These are phyloP conservation scores for Pleurotus salmoneostramineus DNA, from an alignment of 768 basidiomycete genomes.

Conservation along the genomic window DNA sequence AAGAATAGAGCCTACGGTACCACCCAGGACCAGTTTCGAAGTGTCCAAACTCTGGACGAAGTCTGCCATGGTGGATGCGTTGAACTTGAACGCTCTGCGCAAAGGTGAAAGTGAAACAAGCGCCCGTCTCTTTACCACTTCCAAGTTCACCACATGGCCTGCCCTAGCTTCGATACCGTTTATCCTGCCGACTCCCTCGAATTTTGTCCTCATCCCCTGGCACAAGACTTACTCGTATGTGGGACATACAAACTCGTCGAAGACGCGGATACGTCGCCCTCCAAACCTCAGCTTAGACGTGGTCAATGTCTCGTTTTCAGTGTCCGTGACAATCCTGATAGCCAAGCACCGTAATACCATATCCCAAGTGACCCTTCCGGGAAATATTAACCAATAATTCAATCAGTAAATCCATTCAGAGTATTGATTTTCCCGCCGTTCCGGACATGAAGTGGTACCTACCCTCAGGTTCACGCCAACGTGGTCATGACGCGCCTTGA, in stretches of 20 bases:
- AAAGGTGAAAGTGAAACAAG: background rate
- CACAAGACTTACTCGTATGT: conserved; percentile 68
- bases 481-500: background rate
- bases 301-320: conserved; percentile 77
- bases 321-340: conserved; percentile 26
- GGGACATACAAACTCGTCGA: conserved; percentile 86
- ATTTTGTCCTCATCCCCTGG: conserved; percentile 72
- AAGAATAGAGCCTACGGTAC: conserved; percentile 43
- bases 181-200: conserved; percentile 90
- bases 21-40: conserved; percentile 59
- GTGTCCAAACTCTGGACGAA: conserved; percentile 71
- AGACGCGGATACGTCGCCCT: conserved; percentile 11
- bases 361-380: background rate
- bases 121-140: too few relatives aligned
- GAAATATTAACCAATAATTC: background rate
- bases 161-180: conserved; percentile 50
- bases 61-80: conserved; percentile 31
- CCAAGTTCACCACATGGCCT: background rate
- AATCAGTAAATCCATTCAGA: conserved; percentile 56
- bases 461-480: background rate
- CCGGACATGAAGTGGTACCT: conserved; percentile 92
- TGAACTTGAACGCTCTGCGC: background rate
- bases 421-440: conserved; percentile 74
- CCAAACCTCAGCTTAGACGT: conserved; percentile 37
- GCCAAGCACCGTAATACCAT: conserved; percentile 28